phyloP scores from a whole-genome alignment of 495 filamentous ascomycete genomes.

The Hypoxylon crocopeplum region DNA sequence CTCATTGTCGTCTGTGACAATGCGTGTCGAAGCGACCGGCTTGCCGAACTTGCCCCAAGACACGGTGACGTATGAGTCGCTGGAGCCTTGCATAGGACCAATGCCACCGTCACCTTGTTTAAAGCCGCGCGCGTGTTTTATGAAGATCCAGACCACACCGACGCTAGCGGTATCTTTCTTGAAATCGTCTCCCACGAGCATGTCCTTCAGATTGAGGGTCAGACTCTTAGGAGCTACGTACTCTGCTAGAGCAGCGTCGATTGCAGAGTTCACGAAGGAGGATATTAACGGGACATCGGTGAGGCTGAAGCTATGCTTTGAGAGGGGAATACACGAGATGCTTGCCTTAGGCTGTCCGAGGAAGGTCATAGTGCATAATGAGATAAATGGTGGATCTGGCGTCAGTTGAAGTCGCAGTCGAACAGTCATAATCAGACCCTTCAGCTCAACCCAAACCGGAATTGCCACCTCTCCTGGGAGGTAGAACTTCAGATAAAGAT shows the following conservation, averaged over 20 bases:
- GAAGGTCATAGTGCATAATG: conserved; percentile 72
- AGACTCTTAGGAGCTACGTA: conserved; percentile 78
- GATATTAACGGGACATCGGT: conserved; percentile 76
- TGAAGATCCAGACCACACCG: conserved; percentile 68
- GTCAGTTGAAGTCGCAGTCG: conserved; percentile 70
- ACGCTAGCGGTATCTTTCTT: conserved; percentile 72
- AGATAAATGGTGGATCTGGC: conserved; percentile 75
- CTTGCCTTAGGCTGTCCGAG: conserved; percentile 80
- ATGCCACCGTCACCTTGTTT: conserved; percentile 69
- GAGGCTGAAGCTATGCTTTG: conserved; percentile 69
- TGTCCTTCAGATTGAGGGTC: conserved; percentile 73
- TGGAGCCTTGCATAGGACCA: conserved; percentile 62
- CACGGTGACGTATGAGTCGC: conserved; percentile 72
- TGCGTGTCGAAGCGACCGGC: conserved; percentile 66
- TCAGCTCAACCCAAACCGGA: conserved; percentile 75
- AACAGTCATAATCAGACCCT: conserved; percentile 68
- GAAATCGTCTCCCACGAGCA: conserved; percentile 77
- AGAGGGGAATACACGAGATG: conserved; percentile 70
- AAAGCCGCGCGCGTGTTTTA: conserved; percentile 68
- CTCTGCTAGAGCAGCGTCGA: conserved; percentile 72
- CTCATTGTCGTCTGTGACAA: conserved; percentile 67
- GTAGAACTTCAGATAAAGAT: conserved; percentile 73
- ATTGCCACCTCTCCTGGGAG: conserved; percentile 63
- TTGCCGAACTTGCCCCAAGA: conserved; percentile 81
- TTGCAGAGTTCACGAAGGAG: conserved; percentile 74